Evolutionary conservation across 768 basidiomycete species (phyloP), one percentile per base, ranked within the genome.

Genomic region (Leccinellum luteum): DNA sequence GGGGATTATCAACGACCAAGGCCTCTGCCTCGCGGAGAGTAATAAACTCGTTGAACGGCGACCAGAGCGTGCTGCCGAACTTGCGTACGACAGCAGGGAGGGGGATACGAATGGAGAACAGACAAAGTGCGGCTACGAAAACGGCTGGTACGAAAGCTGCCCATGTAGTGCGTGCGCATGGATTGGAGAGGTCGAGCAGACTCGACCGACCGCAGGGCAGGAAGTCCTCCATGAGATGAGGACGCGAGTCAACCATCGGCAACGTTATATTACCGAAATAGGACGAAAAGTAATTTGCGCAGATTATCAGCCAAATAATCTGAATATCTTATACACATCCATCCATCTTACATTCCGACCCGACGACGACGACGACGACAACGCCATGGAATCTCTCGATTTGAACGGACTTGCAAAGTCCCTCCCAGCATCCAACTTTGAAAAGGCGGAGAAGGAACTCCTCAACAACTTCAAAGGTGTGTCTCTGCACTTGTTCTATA

Each of bases 391-490:
- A 73, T 87, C 87, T 9, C 82, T 92, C 71, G 87, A 89, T 73
- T 80, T 91, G 65, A 87, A 89, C 70, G 88, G 85, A 12, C 86
- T 92, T 53, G 90, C 82, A 28, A 89, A 73, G 69, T 90, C 90
- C 1, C 80, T 92, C 5, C 90, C 89, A 1, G 80, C 73, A 6
- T 81, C 85, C 4, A 85, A 85, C 63, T 74, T 81, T 34, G 89
- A 87, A 67, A 89, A 87, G 67, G 87, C 89, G 25, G 91, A 92
- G 76, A 88, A 87, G 60, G 89, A 91, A 28, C 78, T 93, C 1
- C 74, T 86, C 9, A 87, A 90, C 70, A 89, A 92, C 65, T 92
- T 92, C 70, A 86, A 86, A 83, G 88, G 90, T 90, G 54, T 13
- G 58, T 58, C 19, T 34, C 41, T 15, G 45, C 14, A 41, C 41